These are phyloP conservation scores for Rauvolfia tetraphylla DNA, from an alignment of 257 asterid genomes.

Conservation along the genomic window DNA sequence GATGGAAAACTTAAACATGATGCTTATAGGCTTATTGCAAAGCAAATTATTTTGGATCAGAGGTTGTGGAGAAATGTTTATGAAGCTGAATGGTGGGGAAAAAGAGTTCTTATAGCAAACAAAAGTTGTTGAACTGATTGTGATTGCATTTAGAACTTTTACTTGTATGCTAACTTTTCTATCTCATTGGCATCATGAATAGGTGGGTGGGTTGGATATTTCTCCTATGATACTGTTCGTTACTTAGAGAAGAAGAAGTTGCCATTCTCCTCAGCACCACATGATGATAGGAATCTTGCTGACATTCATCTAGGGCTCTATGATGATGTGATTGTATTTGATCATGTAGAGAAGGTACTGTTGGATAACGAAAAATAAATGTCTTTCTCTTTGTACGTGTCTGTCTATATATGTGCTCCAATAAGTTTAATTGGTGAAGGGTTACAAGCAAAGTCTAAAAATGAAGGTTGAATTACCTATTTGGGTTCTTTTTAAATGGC, in stretches of 20 bases:
- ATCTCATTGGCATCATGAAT: constrained; percentile 16
- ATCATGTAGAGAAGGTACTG: constrained; percentile 86
- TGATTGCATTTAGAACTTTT: background rate
- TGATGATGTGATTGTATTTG: constrained; percentile 79
- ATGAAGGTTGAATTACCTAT: background rate
- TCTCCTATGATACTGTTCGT: constrained; percentile 89
- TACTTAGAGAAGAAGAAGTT: constrained; percentile 62
- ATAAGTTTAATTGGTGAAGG: background rate
- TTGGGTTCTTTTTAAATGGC: background rate
- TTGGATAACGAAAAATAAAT: background rate
- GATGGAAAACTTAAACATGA: background rate
- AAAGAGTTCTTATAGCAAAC: background rate
- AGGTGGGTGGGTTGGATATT: constrained; percentile 98
- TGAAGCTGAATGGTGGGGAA: background rate
- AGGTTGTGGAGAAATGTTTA: background rate
- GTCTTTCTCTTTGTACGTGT: constrained; percentile 11
- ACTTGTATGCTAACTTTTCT: background rate
- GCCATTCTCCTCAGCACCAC: constrained; percentile 63
- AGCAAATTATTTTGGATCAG: background rate
- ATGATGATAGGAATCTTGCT: constrained; percentile 66
- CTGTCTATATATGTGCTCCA: background rate
- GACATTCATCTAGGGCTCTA: constrained; percentile 91
- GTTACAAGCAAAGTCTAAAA: background rate
- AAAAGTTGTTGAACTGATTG: background rate
- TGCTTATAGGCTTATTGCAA: background rate